These are phyloP conservation scores for Phytophthora vignae DNA, from an alignment of 352 stramenopile genomes.

Conservation along the genomic window DNA sequence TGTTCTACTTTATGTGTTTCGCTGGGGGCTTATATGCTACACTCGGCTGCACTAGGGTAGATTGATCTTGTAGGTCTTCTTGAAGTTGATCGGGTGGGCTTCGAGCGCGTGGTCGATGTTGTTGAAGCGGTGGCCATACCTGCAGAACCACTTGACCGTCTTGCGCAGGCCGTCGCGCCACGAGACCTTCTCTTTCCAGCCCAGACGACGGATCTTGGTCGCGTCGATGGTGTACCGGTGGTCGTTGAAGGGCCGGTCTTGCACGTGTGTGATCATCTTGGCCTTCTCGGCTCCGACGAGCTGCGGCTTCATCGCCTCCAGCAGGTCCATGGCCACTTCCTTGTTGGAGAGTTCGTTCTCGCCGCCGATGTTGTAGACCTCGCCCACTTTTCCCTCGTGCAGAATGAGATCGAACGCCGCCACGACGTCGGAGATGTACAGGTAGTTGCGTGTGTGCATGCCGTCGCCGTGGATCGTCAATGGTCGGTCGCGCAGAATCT, in stretches of 20 bases:
- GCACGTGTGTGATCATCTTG: conserved; percentile 69
- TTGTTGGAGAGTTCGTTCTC: conserved; percentile 70
- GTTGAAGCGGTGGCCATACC: conserved; percentile 77
- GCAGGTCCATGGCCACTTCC: conserved; percentile 91
- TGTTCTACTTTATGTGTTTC: conserved; percentile 22
- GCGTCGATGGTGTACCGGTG: conserved; percentile 97
- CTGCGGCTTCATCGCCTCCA: conserved; percentile 68
- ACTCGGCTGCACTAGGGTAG: conserved; percentile 18
- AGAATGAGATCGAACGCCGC: conserved; percentile 97
- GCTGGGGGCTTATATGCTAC: conserved; percentile 3
- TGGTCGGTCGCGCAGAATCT: conserved; percentile 89
- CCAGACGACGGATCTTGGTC: conserved; percentile 90
- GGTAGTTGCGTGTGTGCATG: conserved; percentile 96
- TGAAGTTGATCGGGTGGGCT: conserved; percentile 80
- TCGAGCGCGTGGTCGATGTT: conserved; percentile 88
- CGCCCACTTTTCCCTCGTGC: conserved; percentile 91
- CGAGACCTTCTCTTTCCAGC: conserved; percentile 93
- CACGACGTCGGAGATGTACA: conserved; percentile 98
- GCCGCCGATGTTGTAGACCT: conserved; percentile 98
- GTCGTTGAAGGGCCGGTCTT: conserved; percentile 98
- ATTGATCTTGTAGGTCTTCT: conserved; percentile 68
- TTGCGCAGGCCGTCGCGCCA: conserved; percentile 94
- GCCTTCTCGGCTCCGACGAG: conserved; percentile 48
- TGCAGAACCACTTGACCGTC: conserved; percentile 93
- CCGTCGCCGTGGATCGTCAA: conserved; percentile 97